Conservation (phyloP, 192 early-diverging fungal species). For the Coemansia asiatica region DNA sequence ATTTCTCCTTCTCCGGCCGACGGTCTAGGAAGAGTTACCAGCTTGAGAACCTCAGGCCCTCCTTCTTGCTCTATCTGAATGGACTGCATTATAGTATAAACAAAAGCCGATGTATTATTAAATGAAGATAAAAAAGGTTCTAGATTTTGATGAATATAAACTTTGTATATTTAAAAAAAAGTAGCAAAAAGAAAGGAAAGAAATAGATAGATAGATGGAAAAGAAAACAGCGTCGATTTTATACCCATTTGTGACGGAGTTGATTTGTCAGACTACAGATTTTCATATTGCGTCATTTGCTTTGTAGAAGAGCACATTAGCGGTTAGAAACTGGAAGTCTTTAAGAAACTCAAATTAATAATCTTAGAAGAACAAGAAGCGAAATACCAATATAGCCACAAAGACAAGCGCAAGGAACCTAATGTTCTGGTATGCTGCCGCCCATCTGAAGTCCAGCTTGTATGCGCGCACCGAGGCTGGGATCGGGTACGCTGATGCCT, state of each 20-base stretch:
- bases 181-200: too few species aligned
- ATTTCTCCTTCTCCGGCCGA: constrained; percentile 56
- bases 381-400: constrained; percentile 11
- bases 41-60: constrained; percentile 60
- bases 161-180: too few species aligned
- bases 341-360: too few species aligned
- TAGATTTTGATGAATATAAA: neutral
- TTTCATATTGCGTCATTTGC: neutral
- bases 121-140: neutral
- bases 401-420: constrained; percentile 27
- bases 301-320: too few species aligned
- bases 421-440: constrained; percentile 42
- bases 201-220: constrained; percentile 1
- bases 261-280: neutral
- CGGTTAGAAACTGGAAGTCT: too few species aligned
- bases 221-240: neutral
- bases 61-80: constrained; percentile 59
- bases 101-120: neutral
- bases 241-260: neutral
- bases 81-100: constrained; percentile 32
- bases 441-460: constrained; percentile 43
- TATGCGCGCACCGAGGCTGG: constrained; percentile 18
- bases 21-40: constrained; percentile 56
- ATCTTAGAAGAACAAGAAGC: constrained; percentile 22
- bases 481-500: constrained; percentile 10